Percentiles rank a stretch among this genome's conserved stretches.
Evolutionary conservation across 192 early-diverging fungal genomes (phyloP).

Genomic region (Dissophora ornata): DNA sequence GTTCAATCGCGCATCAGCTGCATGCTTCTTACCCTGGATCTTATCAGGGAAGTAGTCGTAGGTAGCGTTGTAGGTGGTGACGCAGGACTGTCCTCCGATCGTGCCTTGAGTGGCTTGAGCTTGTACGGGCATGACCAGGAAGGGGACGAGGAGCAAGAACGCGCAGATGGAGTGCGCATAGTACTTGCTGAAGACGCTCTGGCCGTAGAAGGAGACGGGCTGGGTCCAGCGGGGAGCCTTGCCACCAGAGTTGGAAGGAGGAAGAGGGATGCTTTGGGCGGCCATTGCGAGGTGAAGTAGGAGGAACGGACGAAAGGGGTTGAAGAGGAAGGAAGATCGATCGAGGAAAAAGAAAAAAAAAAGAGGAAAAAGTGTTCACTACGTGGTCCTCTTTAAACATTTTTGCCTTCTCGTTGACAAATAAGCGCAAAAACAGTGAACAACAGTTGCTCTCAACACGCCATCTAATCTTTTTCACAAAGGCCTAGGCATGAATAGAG

Average conservation of each 20-base stretch:
- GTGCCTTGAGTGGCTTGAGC: conserved; percentile 42
- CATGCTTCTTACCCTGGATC: conserved; percentile 50
- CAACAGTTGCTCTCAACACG: conserved; percentile 13
- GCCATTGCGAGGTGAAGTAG: conserved; percentile 23
- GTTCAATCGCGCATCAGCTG: conserved; percentile 13
- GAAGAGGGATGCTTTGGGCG: conserved; percentile 38
- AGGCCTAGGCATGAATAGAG: background rate
- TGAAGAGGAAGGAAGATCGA: conserved; percentile 24
- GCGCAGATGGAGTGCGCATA: conserved; percentile 54
- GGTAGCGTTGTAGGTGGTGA: conserved; percentile 20
- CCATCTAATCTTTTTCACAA: conserved; percentile 11
- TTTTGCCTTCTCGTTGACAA: background rate
- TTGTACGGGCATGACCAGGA: conserved; percentile 34
- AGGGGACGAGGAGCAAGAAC: conserved; percentile 46
- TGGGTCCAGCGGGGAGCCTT: conserved; percentile 51
- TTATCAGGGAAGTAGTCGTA: conserved; percentile 62
- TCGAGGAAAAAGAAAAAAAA: conserved; percentile 10
- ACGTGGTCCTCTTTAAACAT: background rate
- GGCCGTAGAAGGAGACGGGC: conserved; percentile 56
- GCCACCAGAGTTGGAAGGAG: conserved; percentile 29
- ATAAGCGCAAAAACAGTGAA: background rate
- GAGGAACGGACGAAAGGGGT: background rate
- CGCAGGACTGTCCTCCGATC: conserved; percentile 14
- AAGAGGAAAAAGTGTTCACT: conserved; percentile 9
- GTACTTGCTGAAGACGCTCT: conserved; percentile 56